phyloP scores from a whole-genome alignment of 306 rosid genomes.

The Dalbergia cultrata region DNA sequence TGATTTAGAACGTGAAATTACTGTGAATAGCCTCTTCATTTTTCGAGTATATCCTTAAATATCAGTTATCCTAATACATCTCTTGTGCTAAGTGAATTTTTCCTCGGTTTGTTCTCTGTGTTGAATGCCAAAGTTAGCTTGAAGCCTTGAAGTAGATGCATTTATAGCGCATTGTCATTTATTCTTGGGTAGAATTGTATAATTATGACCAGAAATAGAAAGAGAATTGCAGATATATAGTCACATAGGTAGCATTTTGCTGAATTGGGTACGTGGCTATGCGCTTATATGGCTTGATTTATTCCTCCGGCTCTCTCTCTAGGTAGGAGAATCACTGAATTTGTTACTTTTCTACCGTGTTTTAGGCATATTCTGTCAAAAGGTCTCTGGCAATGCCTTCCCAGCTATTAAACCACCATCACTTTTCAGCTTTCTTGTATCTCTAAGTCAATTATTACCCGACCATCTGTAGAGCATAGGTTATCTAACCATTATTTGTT shows the following conservation, averaged over 20 bases:
- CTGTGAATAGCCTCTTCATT: conserved; percentile 25
- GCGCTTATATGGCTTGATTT: conserved; percentile 28
- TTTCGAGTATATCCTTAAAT: conserved; percentile 22
- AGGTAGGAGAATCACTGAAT: conserved; percentile 11
- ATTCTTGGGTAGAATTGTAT: conserved; percentile 11
- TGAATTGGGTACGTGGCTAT: conserved; percentile 23
- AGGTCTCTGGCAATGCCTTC: conserved; percentile 38
- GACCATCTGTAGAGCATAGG: conserved; percentile 39
- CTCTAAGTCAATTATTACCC: conserved; percentile 42
- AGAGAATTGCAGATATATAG: conserved; percentile 21
- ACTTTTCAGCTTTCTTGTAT: conserved; percentile 11
- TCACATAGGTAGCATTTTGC: conserved; percentile 25
- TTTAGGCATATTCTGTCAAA: conserved; percentile 40
- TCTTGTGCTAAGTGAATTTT: conserved; percentile 2
- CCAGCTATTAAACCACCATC: conserved; percentile 23
- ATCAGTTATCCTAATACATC: conserved; percentile 15
- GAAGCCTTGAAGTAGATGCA: conserved; percentile 7
- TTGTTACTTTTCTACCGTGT: conserved; percentile 26
- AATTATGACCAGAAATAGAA: conserved; percentile 33
- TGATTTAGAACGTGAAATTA: conserved; percentile 27
- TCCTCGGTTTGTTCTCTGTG: conserved; percentile 14
- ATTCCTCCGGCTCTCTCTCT: background rate
- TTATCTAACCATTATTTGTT: conserved; percentile 40
- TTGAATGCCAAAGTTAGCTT: conserved; percentile 33
- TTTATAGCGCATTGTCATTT: conserved; percentile 41